phyloP scores from a whole-genome alignment of 495 filamentous ascomycete species.

The Podospora fimiseda region DNA sequence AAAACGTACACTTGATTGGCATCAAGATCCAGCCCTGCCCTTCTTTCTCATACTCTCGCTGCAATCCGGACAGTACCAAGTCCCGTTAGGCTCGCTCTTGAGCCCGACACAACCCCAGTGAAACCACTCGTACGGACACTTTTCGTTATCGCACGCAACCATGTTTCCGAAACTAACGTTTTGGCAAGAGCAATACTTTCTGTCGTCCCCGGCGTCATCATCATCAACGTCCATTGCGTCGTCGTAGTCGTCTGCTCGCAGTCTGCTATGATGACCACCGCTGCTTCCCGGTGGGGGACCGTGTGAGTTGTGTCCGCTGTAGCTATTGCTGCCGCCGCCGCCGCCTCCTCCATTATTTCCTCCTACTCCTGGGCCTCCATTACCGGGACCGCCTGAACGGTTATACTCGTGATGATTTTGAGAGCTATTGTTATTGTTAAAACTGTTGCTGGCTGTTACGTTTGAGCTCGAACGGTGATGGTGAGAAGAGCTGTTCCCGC shows the following conservation, averaged over 20 bases:
- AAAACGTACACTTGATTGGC: no score
- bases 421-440: neutral
- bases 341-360: neutral
- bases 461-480: slow-evolving; percentile 10
- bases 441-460: neutral
- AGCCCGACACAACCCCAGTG: slow-evolving; percentile 94
- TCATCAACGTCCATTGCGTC: slow-evolving; percentile 66
- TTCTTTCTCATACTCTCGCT: slow-evolving; percentile 49
- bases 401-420: slow-evolving; percentile 1
- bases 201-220: slow-evolving; percentile 80
- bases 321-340: neutral
- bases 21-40: neutral
- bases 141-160: slow-evolving; percentile 94
- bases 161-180: slow-evolving; percentile 93
- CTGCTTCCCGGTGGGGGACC: neutral
- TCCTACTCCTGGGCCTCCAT: no score
- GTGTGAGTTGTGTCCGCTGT: neutral
- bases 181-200: slow-evolving; percentile 88
- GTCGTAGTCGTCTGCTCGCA: slow-evolving; percentile 50
- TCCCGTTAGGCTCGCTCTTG: slow-evolving; percentile 79
- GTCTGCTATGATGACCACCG: slow-evolving; percentile 9
- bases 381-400: no score
- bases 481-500: slow-evolving; percentile 11
- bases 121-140: slow-evolving; percentile 95
- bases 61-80: slow-evolving; percentile 89